phyloP scores from a whole-genome alignment of 345 rosid species.

The Gossypium raimondii region DNA sequence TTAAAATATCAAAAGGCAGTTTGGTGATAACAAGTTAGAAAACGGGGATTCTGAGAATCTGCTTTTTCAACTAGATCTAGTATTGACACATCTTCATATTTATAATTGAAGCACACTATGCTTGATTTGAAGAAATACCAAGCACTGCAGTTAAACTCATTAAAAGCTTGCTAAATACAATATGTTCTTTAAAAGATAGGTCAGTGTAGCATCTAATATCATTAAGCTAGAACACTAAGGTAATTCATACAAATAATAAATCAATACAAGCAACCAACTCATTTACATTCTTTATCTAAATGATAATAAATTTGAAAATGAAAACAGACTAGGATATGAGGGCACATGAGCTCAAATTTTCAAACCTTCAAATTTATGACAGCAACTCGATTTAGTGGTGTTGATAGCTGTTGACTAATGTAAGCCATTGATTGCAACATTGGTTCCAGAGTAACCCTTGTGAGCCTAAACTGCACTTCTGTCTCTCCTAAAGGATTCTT shows the following conservation, averaged over 20 bases:
- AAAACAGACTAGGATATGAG: background rate
- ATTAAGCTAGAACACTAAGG: background rate
- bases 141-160: background rate
- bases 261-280: background rate
- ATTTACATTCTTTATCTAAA: background rate
- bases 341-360: background rate
- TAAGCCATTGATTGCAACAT: slow-evolving; percentile 63
- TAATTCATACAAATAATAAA: background rate
- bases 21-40: too few species aligned
- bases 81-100: too few species aligned
- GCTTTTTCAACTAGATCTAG: too few species aligned
- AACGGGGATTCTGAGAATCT: too few species aligned
- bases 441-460: slow-evolving; percentile 56
- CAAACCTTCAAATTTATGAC: slow-evolving; percentile 64
- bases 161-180: background rate
- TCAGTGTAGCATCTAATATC: background rate
- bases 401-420: slow-evolving; percentile 58
- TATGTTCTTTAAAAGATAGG: too few species aligned
- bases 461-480: slow-evolving; percentile 58
- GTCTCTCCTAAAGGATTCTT: slow-evolving; percentile 50
- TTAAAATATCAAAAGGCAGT: too few species aligned
- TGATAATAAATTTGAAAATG: background rate
- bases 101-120: too few species aligned
- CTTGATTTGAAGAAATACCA: too few species aligned
- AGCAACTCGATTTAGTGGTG: slow-evolving; percentile 57